Conservation (phyloP, 2,329 filamentous ascomycete genomes). For the Sclerotinia subarctica region DNA sequence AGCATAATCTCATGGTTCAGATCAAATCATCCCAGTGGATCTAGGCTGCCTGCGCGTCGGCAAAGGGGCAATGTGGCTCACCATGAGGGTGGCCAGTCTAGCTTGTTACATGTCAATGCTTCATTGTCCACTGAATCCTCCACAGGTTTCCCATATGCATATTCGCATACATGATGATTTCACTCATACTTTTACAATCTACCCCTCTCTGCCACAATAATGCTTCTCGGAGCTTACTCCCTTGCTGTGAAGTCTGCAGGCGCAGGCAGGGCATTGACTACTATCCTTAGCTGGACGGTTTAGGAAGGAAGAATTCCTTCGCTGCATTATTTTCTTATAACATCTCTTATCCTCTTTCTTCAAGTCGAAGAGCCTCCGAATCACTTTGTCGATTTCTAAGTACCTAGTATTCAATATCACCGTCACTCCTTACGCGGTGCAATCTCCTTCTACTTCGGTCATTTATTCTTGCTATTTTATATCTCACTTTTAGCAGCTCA, state of each 20-base stretch:
- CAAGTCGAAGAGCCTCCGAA: conserved; percentile 3
- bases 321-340: conserved; percentile 5
- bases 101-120: conserved; percentile 4
- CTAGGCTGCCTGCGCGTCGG: not conserved
- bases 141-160: not conserved
- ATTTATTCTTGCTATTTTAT: not conserved
- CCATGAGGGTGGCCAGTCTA: not conserved
- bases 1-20: not conserved
- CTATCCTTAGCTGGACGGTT: conserved; percentile 1
- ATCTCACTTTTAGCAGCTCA: not conserved
- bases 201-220: not conserved
- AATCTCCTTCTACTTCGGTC: conserved; percentile 21
- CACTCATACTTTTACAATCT: not conserved
- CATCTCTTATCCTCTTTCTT: conserved; percentile 12
- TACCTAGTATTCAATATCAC: conserved; percentile 3
- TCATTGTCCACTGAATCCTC: conserved; percentile 6
- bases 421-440: conserved; percentile 39
- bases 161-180: not conserved
- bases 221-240: conserved; percentile 2
- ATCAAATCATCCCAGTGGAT: conserved; percentile 12
- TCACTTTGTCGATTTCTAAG: conserved; percentile 10
- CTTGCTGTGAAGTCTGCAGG: conserved; percentile 3
- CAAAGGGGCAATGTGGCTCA: not conserved
- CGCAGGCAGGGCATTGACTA: not conserved
- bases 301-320: conserved; percentile 1